Base-by-base conservation (phyloP, 169 alveolate genomes). In the Plasmodium gallinaceum region DNA sequence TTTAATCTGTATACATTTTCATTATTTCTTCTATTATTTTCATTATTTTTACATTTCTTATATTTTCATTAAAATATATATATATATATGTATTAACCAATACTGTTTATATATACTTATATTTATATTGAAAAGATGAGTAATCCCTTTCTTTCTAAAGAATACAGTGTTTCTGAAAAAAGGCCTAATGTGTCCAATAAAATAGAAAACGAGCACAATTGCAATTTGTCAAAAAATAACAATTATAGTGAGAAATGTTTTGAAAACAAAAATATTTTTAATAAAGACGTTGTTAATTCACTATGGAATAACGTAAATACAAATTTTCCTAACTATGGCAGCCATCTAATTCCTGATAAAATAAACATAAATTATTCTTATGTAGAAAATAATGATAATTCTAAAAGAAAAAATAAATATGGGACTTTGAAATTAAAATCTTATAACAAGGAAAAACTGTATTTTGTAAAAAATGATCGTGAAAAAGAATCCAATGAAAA, bases 401-500 rank as follows among this genome's bases (percentile, higher is more conserved):
- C 8, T 26, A 51, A 22, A 43, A 24, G 64, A 70, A 70, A 24
- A 7, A 70, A 22, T 46, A 70, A 46, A 20, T 46, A 51, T 22
- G 80, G 64, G 26, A 8, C 62, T 2, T 10, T 46, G 10, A 70
- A 70, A 20, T 22, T 70, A 9, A 20, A 32, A 22, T 5, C 64
- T 0, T 51, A 16, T 70, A 70, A 70, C 14, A 70, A 70, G 64
- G 80, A 70, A 46, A 70, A 51, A 16, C 2, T 70, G 7, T 70
- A 46, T 26, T 20, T 9, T 48, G 52, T 18, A 48, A 43, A 51
- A 46, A 70, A 26, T 70, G 80, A 48, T 46, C 18, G 43, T 20
- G 65, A 48, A 46, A 32, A 8, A 48, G 64, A 70, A 5, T 9
- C 12, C n/a, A 14, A 70, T 70, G 80, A 70, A 48, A 46, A 48